phyloP scores from a whole-genome alignment of 176 grass and related monocot species.

The Musa acuminata region DNA sequence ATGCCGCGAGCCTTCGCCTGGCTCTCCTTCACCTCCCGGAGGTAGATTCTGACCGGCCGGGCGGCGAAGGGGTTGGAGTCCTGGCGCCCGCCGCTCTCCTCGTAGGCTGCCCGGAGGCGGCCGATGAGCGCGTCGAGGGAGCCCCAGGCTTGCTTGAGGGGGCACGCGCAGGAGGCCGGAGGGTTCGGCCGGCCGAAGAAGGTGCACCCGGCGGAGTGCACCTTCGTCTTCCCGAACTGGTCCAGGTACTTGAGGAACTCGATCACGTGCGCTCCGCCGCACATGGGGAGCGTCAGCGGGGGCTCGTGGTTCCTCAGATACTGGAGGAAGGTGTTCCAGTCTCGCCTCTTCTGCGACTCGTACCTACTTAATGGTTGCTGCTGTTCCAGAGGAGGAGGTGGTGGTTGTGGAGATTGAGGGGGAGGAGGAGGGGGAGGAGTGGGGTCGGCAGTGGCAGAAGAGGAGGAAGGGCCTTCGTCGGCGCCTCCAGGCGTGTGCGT shows the following conservation, averaged over 20 bases:
- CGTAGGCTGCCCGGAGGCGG: constrained; percentile 20
- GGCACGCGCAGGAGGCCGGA: constrained; percentile 14
- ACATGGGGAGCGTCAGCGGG: constrained; percentile 5
- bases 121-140: constrained; percentile 21
- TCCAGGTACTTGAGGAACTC: constrained; percentile 13
- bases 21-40: too few species aligned
- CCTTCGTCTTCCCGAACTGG: constrained; percentile 20
- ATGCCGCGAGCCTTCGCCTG: too few species aligned
- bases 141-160: constrained; percentile 17
- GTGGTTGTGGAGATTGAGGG: too few species aligned
- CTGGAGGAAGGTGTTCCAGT: constrained; percentile 17
- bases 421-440: too few species aligned
- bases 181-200: constrained; percentile 15
- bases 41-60: too few species aligned
- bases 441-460: too few species aligned
- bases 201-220: constrained; percentile 6
- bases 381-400: too few species aligned
- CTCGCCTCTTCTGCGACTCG: constrained; percentile 12
- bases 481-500: too few species aligned
- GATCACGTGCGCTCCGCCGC: constrained; percentile 12
- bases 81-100: constrained; percentile 10
- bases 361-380: neutral
- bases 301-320: constrained; percentile 11
- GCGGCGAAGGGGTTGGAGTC: too few species aligned
- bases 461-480: too few species aligned